Base-by-base conservation (phyloP, 2,329 filamentous ascomycete species). In the Aspergillus pseudoglaucus region DNA sequence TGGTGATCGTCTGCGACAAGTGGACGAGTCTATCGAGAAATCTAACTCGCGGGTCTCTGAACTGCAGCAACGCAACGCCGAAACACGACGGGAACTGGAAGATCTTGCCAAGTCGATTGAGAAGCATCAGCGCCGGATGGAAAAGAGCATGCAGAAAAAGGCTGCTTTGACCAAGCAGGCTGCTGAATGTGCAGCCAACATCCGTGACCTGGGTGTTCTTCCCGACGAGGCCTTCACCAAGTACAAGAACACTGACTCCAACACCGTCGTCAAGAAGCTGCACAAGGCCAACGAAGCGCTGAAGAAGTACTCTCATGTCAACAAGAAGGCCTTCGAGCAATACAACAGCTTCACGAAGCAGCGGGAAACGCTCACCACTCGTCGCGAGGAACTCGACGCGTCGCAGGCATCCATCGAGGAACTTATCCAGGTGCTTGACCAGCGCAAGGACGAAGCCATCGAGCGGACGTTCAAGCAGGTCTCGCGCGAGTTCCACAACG, bases 321-420 rank as follows among this genome's bases (percentile, higher is more conserved):
- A 98, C 80, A 98, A 97, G 74, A 97, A 98, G 73, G 93, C 93
- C 0, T 95, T 97, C 64, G 94, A 98, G 70, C 93, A 98, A 68
- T 98, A 97, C 75, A 94, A 91, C 73, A 95, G 85, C 72, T 98
- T 97, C 67, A 96, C 91, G 6, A 87, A 84, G 44, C 89, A 96
- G 69, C 86, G 94, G 48, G 90, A 95, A 53, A 85, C 86, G 18
- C 77, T 98, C 15, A 87, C 87, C 44, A 86, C 87, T 62, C 86
- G 93, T 57, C 83, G 91, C 44, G 81, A 85, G 59, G 93, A 97
- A 66, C 82, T 98, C 9, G 89, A 95, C 59, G 84, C 83, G 12
- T 91, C 88, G 2, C 89, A 95, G 57, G 78, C 77, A 32, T 91
- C 88, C 1, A 98, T 98, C 58, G 85, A 94, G 63, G 89, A 94